Conservation (phyloP, 208 protist genomes). For the Wallacemonas rigidus region DNA sequence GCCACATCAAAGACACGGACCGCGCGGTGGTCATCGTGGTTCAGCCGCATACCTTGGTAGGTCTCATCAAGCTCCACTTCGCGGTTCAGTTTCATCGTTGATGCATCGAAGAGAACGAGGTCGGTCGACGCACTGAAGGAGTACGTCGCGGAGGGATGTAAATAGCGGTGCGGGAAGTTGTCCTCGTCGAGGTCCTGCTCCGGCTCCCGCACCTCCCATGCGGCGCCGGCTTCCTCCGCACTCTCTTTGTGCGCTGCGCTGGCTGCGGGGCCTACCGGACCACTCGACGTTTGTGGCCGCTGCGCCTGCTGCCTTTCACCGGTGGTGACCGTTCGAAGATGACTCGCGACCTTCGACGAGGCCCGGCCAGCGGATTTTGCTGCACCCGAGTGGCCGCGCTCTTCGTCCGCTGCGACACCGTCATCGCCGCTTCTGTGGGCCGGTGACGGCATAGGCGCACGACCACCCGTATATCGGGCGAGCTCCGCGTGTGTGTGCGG, state of each 20-base stretch:
- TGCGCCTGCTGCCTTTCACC: not conserved
- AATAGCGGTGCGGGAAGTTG: conserved; percentile 84
- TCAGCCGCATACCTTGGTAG: conserved; percentile 74
- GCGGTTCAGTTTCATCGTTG: conserved; percentile 49
- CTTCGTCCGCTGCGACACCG: not conserved
- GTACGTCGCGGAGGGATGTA: conserved; percentile 71
- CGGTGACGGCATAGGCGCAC: not conserved
- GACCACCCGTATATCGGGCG: not conserved
- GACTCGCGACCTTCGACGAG: conserved; percentile 3
- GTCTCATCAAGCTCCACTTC: conserved; percentile 62
- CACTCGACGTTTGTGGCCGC: not conserved
- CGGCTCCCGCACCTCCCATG: conserved; percentile 3
- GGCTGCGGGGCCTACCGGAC: too few relatives aligned
- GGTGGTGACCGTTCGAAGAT: not conserved
- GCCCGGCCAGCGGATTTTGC: not conserved
- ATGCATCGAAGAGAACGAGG: conserved; percentile 51
- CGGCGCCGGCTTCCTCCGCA: not conserved
- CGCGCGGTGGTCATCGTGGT: conserved; percentile 55
- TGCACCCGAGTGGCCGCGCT: not conserved
- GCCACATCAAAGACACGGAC: conserved; percentile 77
- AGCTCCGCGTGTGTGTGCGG: conserved; percentile 61
- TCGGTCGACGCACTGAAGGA: conserved; percentile 47
- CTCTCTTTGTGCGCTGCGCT: not conserved
- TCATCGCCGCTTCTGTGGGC: not conserved
- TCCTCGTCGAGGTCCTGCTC: conserved; percentile 82